Evolutionary conservation across 805 yeast genomes (phyloP).

Genomic region (Myxozyma geophila): DNA sequence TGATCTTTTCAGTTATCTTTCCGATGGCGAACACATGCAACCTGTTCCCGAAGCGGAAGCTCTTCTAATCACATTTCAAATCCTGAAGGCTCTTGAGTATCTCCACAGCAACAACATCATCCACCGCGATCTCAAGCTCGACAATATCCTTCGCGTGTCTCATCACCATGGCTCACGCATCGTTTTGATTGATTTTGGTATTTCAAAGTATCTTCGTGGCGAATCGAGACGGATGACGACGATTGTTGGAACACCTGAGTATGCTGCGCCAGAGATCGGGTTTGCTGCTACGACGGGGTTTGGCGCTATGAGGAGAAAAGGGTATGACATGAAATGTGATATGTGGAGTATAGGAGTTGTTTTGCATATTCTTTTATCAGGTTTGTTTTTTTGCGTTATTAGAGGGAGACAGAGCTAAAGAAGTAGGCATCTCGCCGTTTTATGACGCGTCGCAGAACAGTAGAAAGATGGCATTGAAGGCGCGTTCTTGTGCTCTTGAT

Average conservation of each 20-base stretch:
- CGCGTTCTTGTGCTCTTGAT: conserved; percentile 50
- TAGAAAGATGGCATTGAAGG: conserved; percentile 50
- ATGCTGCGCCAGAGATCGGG: conserved; percentile 73
- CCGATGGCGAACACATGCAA: conserved; percentile 48
- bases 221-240: conserved; percentile 51
- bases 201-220: conserved; percentile 47
- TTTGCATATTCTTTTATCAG: conserved; percentile 59
- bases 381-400: background rate
- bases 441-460: conserved; percentile 53
- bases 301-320: conserved; percentile 42
- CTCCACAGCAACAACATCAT: conserved; percentile 60
- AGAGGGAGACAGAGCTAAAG: background rate
- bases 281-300: conserved; percentile 41
- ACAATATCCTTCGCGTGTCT: conserved; percentile 61
- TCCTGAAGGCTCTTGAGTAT: conserved; percentile 59
- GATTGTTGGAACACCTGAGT: conserved; percentile 68
- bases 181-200: conserved; percentile 72
- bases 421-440: conserved; percentile 63
- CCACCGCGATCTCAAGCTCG: conserved; percentile 70
- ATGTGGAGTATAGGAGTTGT: conserved; percentile 73
- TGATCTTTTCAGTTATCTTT: conserved; percentile 61
- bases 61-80: conserved; percentile 58
- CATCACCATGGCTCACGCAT: conserved; percentile 60
- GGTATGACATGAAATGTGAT: conserved; percentile 64
- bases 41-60: conserved; percentile 61